These are phyloP conservation scores for Mycena olivaceomarginata DNA, from an alignment of 768 basidiomycete species.

Conservation along the genomic window DNA sequence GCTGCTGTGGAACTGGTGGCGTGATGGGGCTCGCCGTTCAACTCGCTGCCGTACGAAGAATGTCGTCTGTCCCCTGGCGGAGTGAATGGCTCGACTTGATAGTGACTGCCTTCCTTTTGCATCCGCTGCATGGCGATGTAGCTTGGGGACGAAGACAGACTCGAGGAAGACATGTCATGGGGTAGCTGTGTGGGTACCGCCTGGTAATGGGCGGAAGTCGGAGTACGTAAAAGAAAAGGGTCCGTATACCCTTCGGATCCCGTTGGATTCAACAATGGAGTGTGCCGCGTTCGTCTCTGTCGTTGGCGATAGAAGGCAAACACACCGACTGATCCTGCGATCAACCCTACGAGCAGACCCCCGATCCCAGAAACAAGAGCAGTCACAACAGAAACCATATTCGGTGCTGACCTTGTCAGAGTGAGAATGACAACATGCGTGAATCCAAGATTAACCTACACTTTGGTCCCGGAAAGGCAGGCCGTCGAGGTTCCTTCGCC, in stretches of 20 bases:
- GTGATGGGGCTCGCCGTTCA: slow-evolving; percentile 24
- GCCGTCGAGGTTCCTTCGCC: slow-evolving; percentile 54
- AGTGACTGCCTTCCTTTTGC: slow-evolving; percentile 45
- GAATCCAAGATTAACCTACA: background rate
- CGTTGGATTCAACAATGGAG: slow-evolving; percentile 52
- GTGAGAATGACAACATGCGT: background rate
- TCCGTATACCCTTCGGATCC: slow-evolving; percentile 37
- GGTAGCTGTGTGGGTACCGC: slow-evolving; percentile 26
- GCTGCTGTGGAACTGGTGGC: slow-evolving; percentile 10
- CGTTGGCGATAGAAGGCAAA: slow-evolving; percentile 56
- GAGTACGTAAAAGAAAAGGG: slow-evolving; percentile 7
- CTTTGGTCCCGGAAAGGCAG: slow-evolving; percentile 36
- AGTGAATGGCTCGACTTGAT: slow-evolving; percentile 66
- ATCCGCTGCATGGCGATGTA: slow-evolving; percentile 26
- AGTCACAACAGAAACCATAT: slow-evolving; percentile 41
- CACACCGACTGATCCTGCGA: slow-evolving; percentile 56
- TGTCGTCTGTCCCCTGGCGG: slow-evolving; percentile 61
- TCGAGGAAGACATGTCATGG: slow-evolving; percentile 7
- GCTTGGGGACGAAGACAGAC: slow-evolving; percentile 15
- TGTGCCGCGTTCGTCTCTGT: slow-evolving; percentile 46
- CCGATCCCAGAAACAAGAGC: slow-evolving; percentile 62
- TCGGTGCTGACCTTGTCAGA: background rate
- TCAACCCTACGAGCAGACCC: slow-evolving; percentile 60
- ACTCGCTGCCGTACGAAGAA: slow-evolving; percentile 32
- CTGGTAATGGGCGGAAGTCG: slow-evolving; percentile 49